phyloP scores from a whole-genome alignment of 768 basidiomycete species.

The Lactarius evosmus region DNA sequence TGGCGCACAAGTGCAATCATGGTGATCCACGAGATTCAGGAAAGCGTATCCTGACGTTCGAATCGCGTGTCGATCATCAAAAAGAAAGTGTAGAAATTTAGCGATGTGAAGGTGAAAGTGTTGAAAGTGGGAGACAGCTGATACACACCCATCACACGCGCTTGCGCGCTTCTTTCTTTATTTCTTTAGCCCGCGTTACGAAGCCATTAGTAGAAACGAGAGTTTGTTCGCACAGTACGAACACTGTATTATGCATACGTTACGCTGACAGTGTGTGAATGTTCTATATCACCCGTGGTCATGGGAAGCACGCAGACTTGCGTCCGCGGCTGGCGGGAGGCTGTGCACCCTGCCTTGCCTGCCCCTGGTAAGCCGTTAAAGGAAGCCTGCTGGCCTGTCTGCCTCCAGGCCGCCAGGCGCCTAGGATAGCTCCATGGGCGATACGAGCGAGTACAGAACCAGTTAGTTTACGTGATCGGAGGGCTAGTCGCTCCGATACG shows the following conservation, averaged over 20 bases:
- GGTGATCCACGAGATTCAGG: not conserved
- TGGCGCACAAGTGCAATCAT: not conserved
- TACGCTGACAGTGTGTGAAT: not conserved
- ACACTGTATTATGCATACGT: not conserved
- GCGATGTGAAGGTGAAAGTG: not conserved
- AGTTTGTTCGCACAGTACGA: not conserved
- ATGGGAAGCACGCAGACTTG: not conserved
- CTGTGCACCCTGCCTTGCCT: not conserved
- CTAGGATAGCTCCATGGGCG: not conserved
- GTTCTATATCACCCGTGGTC: not conserved
- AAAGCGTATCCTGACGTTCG: not conserved
- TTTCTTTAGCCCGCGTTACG: not conserved
- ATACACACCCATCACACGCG: not conserved
- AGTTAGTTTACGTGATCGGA: not conserved
- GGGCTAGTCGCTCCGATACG: not conserved
- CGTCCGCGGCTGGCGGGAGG: not conserved
- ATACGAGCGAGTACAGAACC: not conserved
- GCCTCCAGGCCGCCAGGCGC: not conserved
- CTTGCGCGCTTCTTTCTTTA: not conserved
- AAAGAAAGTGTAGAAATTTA: too few relatives aligned
- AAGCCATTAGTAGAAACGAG: not conserved
- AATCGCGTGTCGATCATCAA: not conserved
- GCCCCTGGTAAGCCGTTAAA: not conserved
- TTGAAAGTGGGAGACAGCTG: not conserved
- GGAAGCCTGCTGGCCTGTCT: not conserved